Percentiles rank a stretch among this genome's conserved stretches.
Evolutionary conservation across 495 filamentous ascomycete genomes (phyloP).

Genomic region (Chaetomium fimeti): DNA sequence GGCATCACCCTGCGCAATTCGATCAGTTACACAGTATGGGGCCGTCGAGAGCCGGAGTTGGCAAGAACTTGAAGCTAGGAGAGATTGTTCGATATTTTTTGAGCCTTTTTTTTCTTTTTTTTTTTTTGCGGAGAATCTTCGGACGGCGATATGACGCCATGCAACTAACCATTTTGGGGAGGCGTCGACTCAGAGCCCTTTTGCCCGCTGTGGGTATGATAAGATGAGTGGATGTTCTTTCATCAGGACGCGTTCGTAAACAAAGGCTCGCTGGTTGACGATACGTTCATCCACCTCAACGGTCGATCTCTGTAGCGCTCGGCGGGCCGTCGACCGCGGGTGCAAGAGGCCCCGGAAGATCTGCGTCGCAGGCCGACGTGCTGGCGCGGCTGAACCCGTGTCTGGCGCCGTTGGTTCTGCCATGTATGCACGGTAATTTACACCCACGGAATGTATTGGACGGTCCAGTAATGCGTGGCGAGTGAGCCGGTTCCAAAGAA

Average conservation of each 20-base stretch:
- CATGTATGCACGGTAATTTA: slow-evolving; percentile 19
- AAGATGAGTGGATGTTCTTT: not conserved
- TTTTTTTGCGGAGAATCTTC: not conserved
- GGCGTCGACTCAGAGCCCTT: not conserved
- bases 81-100: not conserved
- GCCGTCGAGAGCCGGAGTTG: slow-evolving; percentile 12
- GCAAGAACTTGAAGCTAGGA: not conserved
- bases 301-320: not conserved
- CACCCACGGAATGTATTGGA: slow-evolving; percentile 19
- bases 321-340: slow-evolving; percentile 20
- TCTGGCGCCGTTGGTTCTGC: slow-evolving; percentile 18
- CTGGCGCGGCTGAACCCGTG: slow-evolving; percentile 24
- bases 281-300: not conserved
- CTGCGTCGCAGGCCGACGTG: slow-evolving; percentile 18
- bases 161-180: slow-evolving; percentile 26
- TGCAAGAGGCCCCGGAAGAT: slow-evolving; percentile 17
- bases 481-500: slow-evolving; percentile 13
- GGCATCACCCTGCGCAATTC: not conserved
- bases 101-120: not conserved
- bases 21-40: not conserved
- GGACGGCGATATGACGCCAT: slow-evolving; percentile 21
- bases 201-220: not conserved
- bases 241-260: not conserved
- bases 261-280: not conserved
- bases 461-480: slow-evolving; percentile 17